Conservation (phyloP, 2,329 filamentous ascomycete species). For the Ceratocystis cubensis region DNA sequence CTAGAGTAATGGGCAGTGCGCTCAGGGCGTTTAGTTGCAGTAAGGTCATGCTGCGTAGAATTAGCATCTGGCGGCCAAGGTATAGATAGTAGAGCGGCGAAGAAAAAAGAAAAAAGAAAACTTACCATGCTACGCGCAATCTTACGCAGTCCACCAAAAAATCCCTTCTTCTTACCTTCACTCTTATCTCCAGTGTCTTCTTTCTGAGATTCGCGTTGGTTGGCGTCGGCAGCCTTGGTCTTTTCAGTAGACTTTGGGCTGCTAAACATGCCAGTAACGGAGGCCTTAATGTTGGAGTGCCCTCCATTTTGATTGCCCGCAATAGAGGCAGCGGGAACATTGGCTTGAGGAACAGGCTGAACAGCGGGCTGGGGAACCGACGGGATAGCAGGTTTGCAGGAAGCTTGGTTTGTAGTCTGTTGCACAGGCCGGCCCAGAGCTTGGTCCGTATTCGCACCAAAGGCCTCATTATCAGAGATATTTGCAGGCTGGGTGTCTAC, state of each 20-base stretch:
- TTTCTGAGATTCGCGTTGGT: neutral
- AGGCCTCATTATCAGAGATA: neutral
- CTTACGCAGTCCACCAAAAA: constrained; percentile 38
- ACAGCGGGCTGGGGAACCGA: neutral
- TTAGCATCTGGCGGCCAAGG: neutral
- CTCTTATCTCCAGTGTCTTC: neutral
- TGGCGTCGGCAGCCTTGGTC: neutral
- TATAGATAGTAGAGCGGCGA: neutral
- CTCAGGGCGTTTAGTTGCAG: neutral
- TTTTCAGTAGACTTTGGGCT: neutral
- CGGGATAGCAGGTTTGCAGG: neutral
- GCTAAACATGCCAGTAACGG: constrained; percentile 1
- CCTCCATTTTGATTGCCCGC: neutral
- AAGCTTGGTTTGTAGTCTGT: neutral
- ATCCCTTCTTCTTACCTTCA: constrained; percentile 31
- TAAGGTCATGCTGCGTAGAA: constrained; percentile 6
- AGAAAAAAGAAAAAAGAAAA: neutral
- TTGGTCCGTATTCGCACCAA: neutral
- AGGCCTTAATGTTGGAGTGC: neutral
- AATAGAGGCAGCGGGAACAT: neutral
- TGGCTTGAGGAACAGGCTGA: neutral
- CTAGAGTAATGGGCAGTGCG: constrained; percentile 23
- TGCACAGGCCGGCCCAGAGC: neutral
- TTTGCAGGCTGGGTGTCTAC: neutral
- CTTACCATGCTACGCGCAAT: constrained; percentile 44